A percentile compares a stretch with the other conserved stretches of the same genome.
phyloP scores from a whole-genome alignment of 2,329 filamentous ascomycete species.

The Orbilia quercus region DNA sequence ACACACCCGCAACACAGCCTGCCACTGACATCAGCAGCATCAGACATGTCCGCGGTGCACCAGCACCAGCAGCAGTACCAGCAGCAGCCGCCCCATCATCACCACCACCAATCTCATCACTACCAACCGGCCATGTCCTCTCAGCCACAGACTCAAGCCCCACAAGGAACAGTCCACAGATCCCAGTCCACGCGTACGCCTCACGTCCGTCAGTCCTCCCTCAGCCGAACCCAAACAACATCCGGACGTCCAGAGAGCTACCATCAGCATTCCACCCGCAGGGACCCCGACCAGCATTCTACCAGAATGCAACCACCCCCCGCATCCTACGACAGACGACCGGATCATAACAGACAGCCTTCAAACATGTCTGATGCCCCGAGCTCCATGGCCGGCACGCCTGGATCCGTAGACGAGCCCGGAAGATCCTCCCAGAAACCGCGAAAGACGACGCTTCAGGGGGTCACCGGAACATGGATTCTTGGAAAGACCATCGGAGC shows the following conservation, averaged over 20 bases:
- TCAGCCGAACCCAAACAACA: conserved; percentile 43
- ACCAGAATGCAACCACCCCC: conserved; percentile 50
- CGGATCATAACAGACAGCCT: conserved; percentile 52
- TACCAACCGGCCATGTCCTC: conserved; percentile 67
- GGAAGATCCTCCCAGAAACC: conserved; percentile 64
- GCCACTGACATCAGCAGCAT: conserved; percentile 17
- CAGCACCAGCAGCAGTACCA: conserved; percentile 2
- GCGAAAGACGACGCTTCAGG: conserved; percentile 77
- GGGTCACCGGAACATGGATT: conserved; percentile 86
- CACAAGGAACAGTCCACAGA: conserved; percentile 39
- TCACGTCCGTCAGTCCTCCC: conserved; percentile 52
- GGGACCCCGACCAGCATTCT: conserved; percentile 45
- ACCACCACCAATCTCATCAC: conserved; percentile 59
- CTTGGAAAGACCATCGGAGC: conserved; percentile 91
- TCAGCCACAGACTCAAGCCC: conserved; percentile 69
- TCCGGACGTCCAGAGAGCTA: conserved; percentile 40
- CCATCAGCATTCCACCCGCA: conserved; percentile 45
- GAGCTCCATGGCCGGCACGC: conserved; percentile 66
- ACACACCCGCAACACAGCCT: conserved; percentile 47
- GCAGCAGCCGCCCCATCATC: conserved; percentile 34
- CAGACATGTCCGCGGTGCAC: conserved; percentile 49
- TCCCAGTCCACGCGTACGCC: conserved; percentile 52
- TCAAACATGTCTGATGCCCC: conserved; percentile 61
- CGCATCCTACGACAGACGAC: conserved; percentile 47
- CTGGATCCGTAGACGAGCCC: conserved; percentile 47